Conservation (phyloP, 2,329 filamentous ascomycete species). For the Furcasterigmium sp. region DNA sequence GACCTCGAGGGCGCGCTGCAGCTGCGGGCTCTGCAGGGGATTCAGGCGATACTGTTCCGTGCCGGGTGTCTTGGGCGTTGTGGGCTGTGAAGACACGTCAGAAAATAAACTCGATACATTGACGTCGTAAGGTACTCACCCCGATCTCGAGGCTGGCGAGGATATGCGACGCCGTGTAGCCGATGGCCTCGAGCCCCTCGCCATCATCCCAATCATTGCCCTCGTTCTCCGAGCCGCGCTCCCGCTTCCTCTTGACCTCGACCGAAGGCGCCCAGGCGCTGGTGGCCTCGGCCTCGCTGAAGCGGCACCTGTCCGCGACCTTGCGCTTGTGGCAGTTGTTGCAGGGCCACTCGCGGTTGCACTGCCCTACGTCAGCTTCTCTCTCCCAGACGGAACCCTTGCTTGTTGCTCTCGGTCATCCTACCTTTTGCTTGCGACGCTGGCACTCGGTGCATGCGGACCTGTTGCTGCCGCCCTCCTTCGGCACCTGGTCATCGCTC, state of each 20-base stretch:
- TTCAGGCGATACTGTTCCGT: neutral
- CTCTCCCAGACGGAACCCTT: neutral
- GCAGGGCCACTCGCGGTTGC: conserved; percentile 33
- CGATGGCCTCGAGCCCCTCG: conserved; percentile 25
- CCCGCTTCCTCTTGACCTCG: conserved; percentile 8
- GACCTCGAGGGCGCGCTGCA: conserved; percentile 23
- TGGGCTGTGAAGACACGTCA: neutral
- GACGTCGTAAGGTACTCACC: neutral
- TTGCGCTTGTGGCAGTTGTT: conserved; percentile 33
- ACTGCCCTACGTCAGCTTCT: conserved; percentile 18
- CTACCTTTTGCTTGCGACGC: conserved; percentile 32
- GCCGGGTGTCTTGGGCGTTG: neutral
- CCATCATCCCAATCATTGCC: conserved; percentile 17
- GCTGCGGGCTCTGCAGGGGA: conserved; percentile 18
- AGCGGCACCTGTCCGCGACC: conserved; percentile 28
- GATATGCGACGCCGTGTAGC: conserved; percentile 27
- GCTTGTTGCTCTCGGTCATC: neutral
- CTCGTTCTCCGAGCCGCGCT: conserved; percentile 7
- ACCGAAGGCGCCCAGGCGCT: conserved; percentile 10
- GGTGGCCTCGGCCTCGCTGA: conserved; percentile 14
- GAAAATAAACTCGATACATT: neutral
- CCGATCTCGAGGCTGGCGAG: conserved; percentile 18
- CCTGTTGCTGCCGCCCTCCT: neutral
- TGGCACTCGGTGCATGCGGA: conserved; percentile 37
- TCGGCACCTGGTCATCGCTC: neutral